phyloP scores from a whole-genome alignment of 2,329 filamentous ascomycete species.

The Amauroascus verrucosus region DNA sequence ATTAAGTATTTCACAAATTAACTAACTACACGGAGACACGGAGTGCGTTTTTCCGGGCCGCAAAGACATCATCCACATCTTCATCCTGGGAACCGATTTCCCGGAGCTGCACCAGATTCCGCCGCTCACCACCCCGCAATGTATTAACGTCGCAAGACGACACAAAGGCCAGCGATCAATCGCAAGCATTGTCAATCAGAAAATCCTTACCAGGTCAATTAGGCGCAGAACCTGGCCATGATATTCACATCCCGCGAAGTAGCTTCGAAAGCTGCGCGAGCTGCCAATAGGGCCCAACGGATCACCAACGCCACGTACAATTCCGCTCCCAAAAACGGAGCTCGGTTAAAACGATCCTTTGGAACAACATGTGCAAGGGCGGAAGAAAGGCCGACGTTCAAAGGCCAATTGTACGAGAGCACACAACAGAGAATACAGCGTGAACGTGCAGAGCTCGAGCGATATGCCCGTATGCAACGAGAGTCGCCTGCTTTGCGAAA shows the following conservation, averaged over 20 bases:
- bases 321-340: neutral
- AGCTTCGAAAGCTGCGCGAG: constrained; percentile 8
- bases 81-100: neutral
- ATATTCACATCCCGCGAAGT: constrained; percentile 15
- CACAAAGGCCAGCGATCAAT: neutral
- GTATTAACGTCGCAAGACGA: neutral
- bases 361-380: constrained; percentile 1
- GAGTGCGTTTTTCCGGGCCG: too few relatives aligned
- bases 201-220: neutral
- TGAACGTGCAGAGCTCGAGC: constrained; percentile 48
- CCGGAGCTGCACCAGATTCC: neutral
- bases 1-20: too few relatives aligned
- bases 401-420: constrained; percentile 53
- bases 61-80: too few relatives aligned
- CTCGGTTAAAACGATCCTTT: constrained; percentile 2
- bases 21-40: too few relatives aligned
- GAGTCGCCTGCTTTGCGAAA: constrained; percentile 32
- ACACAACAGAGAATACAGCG: constrained; percentile 48
- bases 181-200: neutral
- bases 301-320: neutral
- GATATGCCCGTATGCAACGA: constrained; percentile 38
- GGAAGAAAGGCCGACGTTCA: constrained; percentile 34
- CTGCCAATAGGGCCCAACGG: constrained; percentile 3
- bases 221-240: neutral
- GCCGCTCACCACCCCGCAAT: neutral